These are phyloP conservation scores for Meyerozyma athensensis DNA, from an alignment of 1,139 yeast genomes.

Conservation along the genomic window DNA sequence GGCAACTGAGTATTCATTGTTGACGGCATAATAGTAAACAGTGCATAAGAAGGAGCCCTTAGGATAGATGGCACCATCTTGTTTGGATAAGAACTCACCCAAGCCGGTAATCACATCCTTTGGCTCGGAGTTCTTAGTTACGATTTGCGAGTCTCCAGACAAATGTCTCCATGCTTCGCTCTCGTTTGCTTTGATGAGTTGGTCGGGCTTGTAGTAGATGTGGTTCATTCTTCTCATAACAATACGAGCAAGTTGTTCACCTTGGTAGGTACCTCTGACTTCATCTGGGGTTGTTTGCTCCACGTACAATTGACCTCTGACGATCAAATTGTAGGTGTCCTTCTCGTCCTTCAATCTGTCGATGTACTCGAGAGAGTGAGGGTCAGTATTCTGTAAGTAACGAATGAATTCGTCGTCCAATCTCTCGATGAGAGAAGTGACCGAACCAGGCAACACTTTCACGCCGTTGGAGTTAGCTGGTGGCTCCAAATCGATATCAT, in stretches of 20 bases:
- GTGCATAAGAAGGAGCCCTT: conserved; percentile 82
- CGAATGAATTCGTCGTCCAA: conserved; percentile 91
- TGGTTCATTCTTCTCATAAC: conserved; percentile 86
- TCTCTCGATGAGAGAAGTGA: conserved; percentile 84
- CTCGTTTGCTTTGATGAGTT: conserved; percentile 68
- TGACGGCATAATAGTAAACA: conserved; percentile 87
- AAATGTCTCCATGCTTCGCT: conserved; percentile 61
- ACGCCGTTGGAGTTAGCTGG: conserved; percentile 61
- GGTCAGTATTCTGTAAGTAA: conserved; percentile 84
- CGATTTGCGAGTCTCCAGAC: conserved; percentile 31
- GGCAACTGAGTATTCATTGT: conserved; percentile 77
- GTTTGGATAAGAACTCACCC: conserved; percentile 71
- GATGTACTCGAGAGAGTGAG: conserved; percentile 91
- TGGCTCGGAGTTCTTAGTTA: conserved; percentile 50
- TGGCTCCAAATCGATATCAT: conserved; percentile 78
- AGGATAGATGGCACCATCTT: conserved; percentile 63
- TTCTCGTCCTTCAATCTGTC: conserved; percentile 88
- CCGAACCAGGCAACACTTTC: conserved; percentile 74
- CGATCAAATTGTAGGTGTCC: conserved; percentile 65
- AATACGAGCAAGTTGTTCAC: conserved; percentile 69
- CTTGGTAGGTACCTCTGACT: conserved; percentile 32
- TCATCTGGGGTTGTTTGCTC: conserved; percentile 56
- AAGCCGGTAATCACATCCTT: conserved; percentile 79
- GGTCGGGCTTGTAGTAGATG: conserved; percentile 85
- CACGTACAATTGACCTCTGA: conserved; percentile 81